Conservation (phyloP, 2,329 filamentous ascomycete genomes). For the Rhytidhysteron rufulum region DNA sequence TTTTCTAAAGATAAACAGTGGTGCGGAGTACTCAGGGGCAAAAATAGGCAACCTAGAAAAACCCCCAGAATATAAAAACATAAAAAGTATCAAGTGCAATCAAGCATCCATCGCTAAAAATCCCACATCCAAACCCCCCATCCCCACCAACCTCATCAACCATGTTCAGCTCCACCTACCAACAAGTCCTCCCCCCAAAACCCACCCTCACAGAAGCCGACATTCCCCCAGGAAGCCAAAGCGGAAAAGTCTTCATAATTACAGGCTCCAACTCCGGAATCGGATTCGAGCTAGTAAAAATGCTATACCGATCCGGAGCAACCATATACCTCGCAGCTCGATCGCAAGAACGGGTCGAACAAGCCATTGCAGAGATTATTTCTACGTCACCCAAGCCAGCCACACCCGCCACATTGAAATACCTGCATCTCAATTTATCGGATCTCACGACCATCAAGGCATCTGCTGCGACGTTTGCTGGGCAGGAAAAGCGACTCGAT, state of each 20-base stretch:
- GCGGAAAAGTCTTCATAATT: constrained; percentile 42
- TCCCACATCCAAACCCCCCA: too few relatives aligned
- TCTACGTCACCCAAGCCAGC: not conserved
- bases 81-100: too few relatives aligned
- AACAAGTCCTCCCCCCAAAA: not conserved
- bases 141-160: not conserved
- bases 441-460: constrained; percentile 32
- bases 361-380: not conserved
- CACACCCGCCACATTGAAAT: not conserved
- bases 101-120: too few relatives aligned
- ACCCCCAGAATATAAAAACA: too few relatives aligned
- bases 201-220: not conserved
- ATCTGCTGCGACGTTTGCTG: constrained; percentile 20
- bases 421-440: constrained; percentile 37
- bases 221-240: not conserved
- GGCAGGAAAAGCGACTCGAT: constrained; percentile 34
- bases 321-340: constrained; percentile 52
- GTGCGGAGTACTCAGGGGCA: too few relatives aligned
- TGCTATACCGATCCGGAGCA: constrained; percentile 51
- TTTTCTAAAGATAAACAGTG: too few relatives aligned
- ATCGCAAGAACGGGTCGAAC: not conserved
- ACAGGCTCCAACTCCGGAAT: constrained; percentile 46
- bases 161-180: not conserved
- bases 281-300: constrained; percentile 47
- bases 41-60: too few relatives aligned